Base-by-base conservation (phyloP, 495 filamentous ascomycete genomes). In the Lichenothelia convexa region DNA sequence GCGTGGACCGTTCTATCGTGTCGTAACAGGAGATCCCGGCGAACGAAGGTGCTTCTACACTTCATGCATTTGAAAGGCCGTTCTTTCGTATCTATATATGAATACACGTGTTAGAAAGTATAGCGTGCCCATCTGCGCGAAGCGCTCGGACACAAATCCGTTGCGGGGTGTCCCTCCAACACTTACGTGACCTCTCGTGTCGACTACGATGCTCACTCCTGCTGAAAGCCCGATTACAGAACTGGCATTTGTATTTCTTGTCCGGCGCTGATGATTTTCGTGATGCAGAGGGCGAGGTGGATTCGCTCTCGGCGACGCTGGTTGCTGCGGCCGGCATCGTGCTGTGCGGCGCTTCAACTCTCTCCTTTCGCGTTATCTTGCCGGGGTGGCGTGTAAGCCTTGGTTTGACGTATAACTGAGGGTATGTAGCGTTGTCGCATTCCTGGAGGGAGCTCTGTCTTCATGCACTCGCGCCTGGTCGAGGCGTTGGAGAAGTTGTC, bases 181-280 rank as follows among this genome's bases (percentile, higher is more conserved):
- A 89, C 89, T 71, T 85, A 97, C 89, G 89, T 49, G 86, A 93
- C 59, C 89, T 69, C 59, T 97, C 89, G 62, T 97, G 89, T 63
- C 89, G 68, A 60, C 84, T 93, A 44, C 91, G 74, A 60, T 97
- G 89, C 58, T 97, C 91, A 55, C 84, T 93, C 55, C 91, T 69
- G 63, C 83, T 93, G 56, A 97, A 97, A 36, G 89, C 89, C 53
- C 89, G 73, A 58, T 80, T 82, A 66, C 89, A 97, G 60, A 93
- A 97, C 68, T 92, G 83, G 63, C 89, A 97, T 60, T 95, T 93
- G 72, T 97, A 97, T 60, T 93, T 94, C 65, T 86, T 83, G 64
- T 94, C 86, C 30, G 86, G 80, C 31, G 70, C 70, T 47, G 33
- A 19, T 33, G 47, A 19, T 37, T 57, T 58, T 41, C 54, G 55